phyloP scores from a whole-genome alignment of 768 basidiomycete genomes.

The Mrakia frigida region DNA sequence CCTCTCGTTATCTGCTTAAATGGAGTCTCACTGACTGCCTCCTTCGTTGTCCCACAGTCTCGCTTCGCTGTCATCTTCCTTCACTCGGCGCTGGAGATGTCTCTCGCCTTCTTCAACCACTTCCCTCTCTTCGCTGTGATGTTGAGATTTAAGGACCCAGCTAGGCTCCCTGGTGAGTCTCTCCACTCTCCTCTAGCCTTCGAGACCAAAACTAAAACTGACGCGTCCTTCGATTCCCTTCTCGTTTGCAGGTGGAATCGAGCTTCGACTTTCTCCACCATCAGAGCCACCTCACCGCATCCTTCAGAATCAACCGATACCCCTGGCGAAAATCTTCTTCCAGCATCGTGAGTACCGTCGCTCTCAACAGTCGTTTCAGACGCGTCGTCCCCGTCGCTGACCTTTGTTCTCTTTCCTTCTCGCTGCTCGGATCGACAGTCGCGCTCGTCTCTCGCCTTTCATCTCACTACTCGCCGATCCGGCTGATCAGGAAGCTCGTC shows the following conservation, averaged over 20 bases:
- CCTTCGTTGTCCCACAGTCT: conserved; percentile 45
- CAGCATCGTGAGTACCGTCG: conserved; percentile 38
- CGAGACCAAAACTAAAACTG: not conserved
- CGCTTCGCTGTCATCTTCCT: conserved; percentile 55
- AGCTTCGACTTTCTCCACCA: not conserved
- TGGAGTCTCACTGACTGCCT: not conserved
- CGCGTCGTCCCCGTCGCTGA: not conserved
- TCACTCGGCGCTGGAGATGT: conserved; percentile 60
- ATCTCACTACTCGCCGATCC: conserved; percentile 27
- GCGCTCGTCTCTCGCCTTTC: conserved; percentile 14
- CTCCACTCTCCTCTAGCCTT: conserved; percentile 13
- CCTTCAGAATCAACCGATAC: conserved; percentile 36
- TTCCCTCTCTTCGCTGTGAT: conserved; percentile 87
- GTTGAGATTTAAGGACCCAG: conserved; percentile 75
- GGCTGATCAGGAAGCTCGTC: conserved; percentile 5
- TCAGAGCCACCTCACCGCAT: not conserved
- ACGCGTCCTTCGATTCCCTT: conserved; percentile 29
- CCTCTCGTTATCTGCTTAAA: not conserved
- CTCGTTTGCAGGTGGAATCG: conserved; percentile 29
- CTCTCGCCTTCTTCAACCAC: conserved; percentile 76
- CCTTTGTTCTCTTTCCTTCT: not conserved
- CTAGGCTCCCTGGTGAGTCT: conserved; percentile 65
- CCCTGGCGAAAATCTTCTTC: conserved; percentile 39
- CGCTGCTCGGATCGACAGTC: not conserved
- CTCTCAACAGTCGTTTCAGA: not conserved